Base-by-base conservation (phyloP, 352 stramenopile genomes). In the Pythium apleroticum region DNA sequence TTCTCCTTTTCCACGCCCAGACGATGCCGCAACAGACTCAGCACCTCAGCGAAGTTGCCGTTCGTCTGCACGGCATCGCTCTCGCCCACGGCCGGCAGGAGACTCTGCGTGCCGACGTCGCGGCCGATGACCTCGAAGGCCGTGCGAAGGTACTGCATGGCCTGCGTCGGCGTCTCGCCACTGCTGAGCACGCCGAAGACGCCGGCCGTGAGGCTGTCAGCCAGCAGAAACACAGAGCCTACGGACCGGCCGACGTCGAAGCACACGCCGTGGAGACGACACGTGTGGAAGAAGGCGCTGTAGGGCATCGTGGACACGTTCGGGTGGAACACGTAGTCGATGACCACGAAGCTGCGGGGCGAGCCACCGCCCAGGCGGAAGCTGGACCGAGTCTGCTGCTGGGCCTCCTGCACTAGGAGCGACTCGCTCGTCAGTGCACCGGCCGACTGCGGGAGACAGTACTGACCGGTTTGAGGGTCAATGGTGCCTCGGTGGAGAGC, bases 251-350 rank as follows among this genome's bases (percentile, higher is more conserved):
- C 71, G 57, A 96, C 70, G 64, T 97, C 90, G 20, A 95, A 96
- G 60, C 84, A 96, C 54, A 97, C 89, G 31, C 90, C 89, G 24
- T 96, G 81, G 53, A 95, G 73, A 0, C 89, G 74, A 60, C 90
- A 97, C 52, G 80, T 77, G 55, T 96, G 91, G 74, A 97, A 97
- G 71, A 97, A 95, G 17, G 82, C 74, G 52, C 72, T 72, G 63
- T 94, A 92, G 50, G 78, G 77, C 68, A 92, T 90, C 17, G 84
- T 92, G 46, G 73, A 77, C 46, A 97, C 75, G 55, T 88, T 88
- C 14, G 86, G 84, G 35, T 97, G 87, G 61, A 83, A 84, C 30
- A 93, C 72, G 64, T 92, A 91, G 37, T 88, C 87, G 48, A 81
- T 74, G 28, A 83, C 74, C n/a, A 90, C 75, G 66, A 88, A 95